Conservation (phyloP, 805 yeast genomes). For the Tetrapisispora iriomotensis region DNA sequence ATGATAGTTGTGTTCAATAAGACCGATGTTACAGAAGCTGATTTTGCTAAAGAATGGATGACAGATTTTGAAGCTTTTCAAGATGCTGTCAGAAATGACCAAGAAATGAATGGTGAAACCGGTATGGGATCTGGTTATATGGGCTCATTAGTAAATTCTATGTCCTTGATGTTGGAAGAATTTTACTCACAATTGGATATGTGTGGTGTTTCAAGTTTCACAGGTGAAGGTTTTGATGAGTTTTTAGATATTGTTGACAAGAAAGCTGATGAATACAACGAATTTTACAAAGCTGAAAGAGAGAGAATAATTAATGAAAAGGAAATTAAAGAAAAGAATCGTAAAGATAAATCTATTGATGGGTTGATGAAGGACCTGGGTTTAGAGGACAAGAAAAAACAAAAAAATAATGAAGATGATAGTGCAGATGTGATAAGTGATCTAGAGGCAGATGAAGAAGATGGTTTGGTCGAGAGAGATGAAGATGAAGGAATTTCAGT, state of each 20-base stretch:
- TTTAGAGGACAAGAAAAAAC: constrained; percentile 28
- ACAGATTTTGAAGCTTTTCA: constrained; percentile 90
- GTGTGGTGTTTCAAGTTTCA: constrained; percentile 83
- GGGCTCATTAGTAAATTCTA: constrained; percentile 86
- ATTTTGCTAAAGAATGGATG: constrained; percentile 95
- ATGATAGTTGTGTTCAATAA: constrained; percentile 95
- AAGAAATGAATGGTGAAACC: constrained; percentile 49
- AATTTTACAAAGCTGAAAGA: constrained; percentile 75
- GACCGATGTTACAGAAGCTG: constrained; percentile 77
- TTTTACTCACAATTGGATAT: constrained; percentile 88
- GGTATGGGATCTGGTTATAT: constrained; percentile 71
- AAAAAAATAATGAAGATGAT: constrained; percentile 34
- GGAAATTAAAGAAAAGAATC: constrained; percentile 60
- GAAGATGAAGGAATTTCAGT: constrained; percentile 48
- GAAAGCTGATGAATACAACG: constrained; percentile 80
- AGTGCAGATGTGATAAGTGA: constrained; percentile 44
- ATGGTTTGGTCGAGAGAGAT: constrained; percentile 34
- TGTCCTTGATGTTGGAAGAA: constrained; percentile 94
- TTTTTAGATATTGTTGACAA: constrained; percentile 75
- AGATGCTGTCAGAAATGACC: constrained; percentile 56
- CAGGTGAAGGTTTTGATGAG: constrained; percentile 92
- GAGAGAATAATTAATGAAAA: constrained; percentile 70
- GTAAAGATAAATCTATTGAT: constrained; percentile 61
- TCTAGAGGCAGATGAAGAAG: constrained; percentile 34
- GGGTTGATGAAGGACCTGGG: constrained; percentile 84